Evolutionary conservation across 148 eudicot species (phyloP), one percentile per base, ranked within the genome.

Genomic region (Rhododendron kiyosumense): DNA sequence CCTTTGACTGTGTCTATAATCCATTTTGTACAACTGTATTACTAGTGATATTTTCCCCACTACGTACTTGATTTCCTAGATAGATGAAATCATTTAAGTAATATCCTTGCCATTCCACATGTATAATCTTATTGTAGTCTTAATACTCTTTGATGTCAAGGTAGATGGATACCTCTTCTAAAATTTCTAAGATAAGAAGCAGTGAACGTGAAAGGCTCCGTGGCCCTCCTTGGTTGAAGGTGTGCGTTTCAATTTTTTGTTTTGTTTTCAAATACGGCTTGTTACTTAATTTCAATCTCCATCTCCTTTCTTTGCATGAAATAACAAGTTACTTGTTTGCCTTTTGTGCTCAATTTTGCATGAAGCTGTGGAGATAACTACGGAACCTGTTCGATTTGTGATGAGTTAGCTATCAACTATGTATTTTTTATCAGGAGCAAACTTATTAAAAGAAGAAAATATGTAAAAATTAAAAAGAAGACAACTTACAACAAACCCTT

Each of bases 121-220:
- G 48, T 45, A 24, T n/a, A 75, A 57, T 69, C 63, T 85, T 73
- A 81, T 88, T 43, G 26, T 78, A 77, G 85, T 84, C 36, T 86
- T 59, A 38, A 30, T 32, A 81, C 57, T 63, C 79, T 88, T 83
- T 88, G 84, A 74, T 91, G 94, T 92, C 95, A 92, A 92, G 93
- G 87, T 91, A 97, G 99, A 94, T 97, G 99, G 99, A 97, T 91
- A 92, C 99, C 82, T 97, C 99, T 87, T 94, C 99, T 12, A 93
- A 95, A 83, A 97, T 97, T 91, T 97, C 98, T 20, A 95, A 93
- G 91, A 94, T 97, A 91, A 93, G 99, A 87, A 97, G 96, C 87
- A 92, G 89, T 67, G 99, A 97, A 86, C 99, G 98, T 84, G 98
- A 94, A 87, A 93, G 99, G 85, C 98, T 97, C 76, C 95, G 93